A percentile compares a stretch with the other conserved stretches of the same genome.
These are phyloP conservation scores for Neospermospora avenae DNA, from an alignment of 2,329 filamentous ascomycete species.

Conservation along the genomic window DNA sequence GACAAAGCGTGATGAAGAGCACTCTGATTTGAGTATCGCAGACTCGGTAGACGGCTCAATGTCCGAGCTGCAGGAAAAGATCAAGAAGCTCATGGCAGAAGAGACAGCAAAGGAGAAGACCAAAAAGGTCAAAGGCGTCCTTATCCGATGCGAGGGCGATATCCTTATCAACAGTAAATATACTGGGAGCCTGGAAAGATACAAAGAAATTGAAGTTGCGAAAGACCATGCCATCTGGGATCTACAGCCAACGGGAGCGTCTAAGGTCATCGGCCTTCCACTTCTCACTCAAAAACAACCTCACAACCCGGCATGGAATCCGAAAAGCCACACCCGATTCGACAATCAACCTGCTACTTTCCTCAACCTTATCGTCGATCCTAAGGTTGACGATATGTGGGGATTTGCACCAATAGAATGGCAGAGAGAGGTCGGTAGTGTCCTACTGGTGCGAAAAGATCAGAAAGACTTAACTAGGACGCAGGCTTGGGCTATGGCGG, in stretches of 20 bases:
- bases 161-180: conserved; percentile 1
- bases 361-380: conserved; percentile 4
- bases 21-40: not conserved
- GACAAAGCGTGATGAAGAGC: not conserved
- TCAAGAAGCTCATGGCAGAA: not conserved
- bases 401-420: conserved; percentile 5
- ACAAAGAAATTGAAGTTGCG: not conserved
- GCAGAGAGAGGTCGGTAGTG: conserved; percentile 2
- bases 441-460: not conserved
- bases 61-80: not conserved
- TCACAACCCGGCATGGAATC: not conserved
- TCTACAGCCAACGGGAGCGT: not conserved
- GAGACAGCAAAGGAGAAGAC: not conserved
- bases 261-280: conserved; percentile 5
- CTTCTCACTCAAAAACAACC: not conserved
- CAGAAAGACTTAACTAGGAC: not conserved
- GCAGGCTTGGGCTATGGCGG: conserved; percentile 4
- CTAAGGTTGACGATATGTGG: not conserved
- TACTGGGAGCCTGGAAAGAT: conserved; percentile 2
- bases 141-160: conserved; percentile 8
- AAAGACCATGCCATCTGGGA: conserved; percentile 7
- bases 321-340: conserved; percentile 2
- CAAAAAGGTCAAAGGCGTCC: not conserved
- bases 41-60: not conserved
- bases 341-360: conserved; percentile 5